Evolutionary conservation across 2,329 filamentous ascomycete species (phyloP).

Genomic region (Scedosporium dehoogii): DNA sequence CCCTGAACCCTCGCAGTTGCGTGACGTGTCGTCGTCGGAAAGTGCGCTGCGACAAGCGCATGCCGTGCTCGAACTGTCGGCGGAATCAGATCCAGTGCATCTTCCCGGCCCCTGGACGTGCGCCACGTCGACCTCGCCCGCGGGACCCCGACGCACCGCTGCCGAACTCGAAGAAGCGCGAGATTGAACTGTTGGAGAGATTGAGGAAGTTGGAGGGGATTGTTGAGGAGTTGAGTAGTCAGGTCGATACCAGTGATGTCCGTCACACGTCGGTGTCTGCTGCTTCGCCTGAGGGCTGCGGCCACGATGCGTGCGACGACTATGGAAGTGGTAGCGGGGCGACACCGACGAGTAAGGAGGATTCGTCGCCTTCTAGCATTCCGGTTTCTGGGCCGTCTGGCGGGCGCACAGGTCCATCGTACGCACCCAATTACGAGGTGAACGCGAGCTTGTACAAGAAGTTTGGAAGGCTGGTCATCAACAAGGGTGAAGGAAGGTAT

Average conservation of each 20-base stretch:
- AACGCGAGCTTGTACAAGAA: constrained; percentile 22
- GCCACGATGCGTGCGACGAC: neutral
- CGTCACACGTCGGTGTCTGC: neutral
- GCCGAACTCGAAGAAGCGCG: constrained; percentile 48
- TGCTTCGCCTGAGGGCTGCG: neutral
- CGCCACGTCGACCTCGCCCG: constrained; percentile 54
- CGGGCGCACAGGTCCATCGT: neutral
- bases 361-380: neutral
- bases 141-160: constrained; percentile 56
- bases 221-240: constrained; percentile 58
- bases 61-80: constrained; percentile 67
- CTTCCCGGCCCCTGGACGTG: constrained; percentile 64
- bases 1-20: constrained; percentile 37
- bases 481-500: constrained; percentile 49
- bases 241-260: constrained; percentile 46
- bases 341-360: neutral
- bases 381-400: no score
- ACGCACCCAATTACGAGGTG: neutral
- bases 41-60: constrained; percentile 69
- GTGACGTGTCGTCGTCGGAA: constrained; percentile 47
- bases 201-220: constrained; percentile 66
- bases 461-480: constrained; percentile 60
- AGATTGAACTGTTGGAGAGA: constrained; percentile 61
- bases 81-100: constrained; percentile 62
- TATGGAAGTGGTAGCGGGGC: neutral